Evolutionary conservation across 1,284 basidiomycete genomes (phyloP).

Genomic region (Takashimella tepidaria): DNA sequence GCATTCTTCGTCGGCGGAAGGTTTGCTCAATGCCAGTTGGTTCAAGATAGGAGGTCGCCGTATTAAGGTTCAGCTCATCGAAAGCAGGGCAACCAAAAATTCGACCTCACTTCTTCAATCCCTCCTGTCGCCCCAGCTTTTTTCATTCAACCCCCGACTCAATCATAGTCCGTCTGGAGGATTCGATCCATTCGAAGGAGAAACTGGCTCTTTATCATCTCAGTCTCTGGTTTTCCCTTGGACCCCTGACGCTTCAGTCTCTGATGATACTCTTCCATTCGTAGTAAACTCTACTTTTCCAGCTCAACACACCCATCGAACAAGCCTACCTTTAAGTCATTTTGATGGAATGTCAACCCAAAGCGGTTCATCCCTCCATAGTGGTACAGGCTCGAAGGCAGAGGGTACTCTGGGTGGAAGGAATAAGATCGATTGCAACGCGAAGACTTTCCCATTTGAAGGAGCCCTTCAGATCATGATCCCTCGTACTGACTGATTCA

Average conservation of each 20-base stretch:
- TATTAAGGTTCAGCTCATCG: conserved; percentile 2
- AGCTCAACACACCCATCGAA: too few species aligned
- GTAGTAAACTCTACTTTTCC: too few species aligned
- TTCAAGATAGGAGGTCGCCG: conserved; percentile 25
- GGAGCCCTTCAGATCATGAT: too few species aligned
- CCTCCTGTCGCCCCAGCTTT: background rate
- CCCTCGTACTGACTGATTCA: too few species aligned
- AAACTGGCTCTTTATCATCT: too few species aligned
- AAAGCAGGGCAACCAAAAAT: background rate
- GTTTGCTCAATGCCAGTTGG: conserved; percentile 30
- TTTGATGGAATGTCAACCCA: conserved; percentile 21
- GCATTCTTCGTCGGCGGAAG: conserved; percentile 23
- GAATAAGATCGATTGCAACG: too few species aligned
- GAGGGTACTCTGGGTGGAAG: too few species aligned
- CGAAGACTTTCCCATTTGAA: too few species aligned
- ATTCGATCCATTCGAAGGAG: conserved; percentile 16
- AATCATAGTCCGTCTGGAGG: background rate
- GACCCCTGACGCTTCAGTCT: conserved; percentile 2
- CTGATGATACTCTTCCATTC: too few species aligned
- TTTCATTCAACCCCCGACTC: background rate
- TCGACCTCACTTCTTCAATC: background rate
- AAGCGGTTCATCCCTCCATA: conserved; percentile 26
- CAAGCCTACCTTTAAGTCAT: too few species aligned
- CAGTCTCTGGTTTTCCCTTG: too few species aligned
- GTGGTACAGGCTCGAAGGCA: too few species aligned